Base-by-base conservation (phyloP, 2,329 filamentous ascomycete genomes). In the Epichloe elymi region DNA sequence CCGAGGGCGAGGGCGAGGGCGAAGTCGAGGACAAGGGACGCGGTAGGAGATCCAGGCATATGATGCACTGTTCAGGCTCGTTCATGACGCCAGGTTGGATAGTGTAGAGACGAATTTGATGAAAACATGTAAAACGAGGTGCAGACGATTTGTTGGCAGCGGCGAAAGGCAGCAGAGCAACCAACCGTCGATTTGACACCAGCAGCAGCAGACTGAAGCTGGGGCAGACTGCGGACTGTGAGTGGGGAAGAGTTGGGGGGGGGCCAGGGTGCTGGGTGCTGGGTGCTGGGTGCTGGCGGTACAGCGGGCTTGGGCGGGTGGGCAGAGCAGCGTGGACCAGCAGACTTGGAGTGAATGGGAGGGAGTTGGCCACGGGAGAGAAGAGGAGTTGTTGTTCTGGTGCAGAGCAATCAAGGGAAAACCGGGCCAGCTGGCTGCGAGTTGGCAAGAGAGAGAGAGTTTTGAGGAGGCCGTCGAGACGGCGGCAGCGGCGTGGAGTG, bases 51-150 rank as follows among this genome's bases (percentile, higher is more conserved):
- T 83, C 80, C 64, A 83, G 73, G 74, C 80, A 84, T 68, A 83
- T 79, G 67, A 83, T 83, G 70, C 80, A 83, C 72, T 82, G 79
- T 69, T 84, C 80, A 70, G 78, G 67, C 60, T 71, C 69, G 70
- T 69, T 70, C 70, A 71, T 70, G 67, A 66, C 69, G 65, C 65
- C 68, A 68, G 66, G 66, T 65, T 61, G 60, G 65, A 63, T 62
- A 63, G 58, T 59, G 60, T 53, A 65, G 60, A 54, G 57, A 58
- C 55, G 58, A 56, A 59, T 55, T 62, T 68, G 67, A 67, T 65
- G 68, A 58, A 70, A 68, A 71, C 71, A 74, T 74, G 69, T 71
- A 74, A 73, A 67, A 63, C 40, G 51, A 55, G 54, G 52, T 42
- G 38, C 33, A 56, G 53, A 56, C 19, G 38, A 49, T 15, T 35